Evolutionary conservation across 768 basidiomycete species (phyloP), one percentile per base, ranked within the genome.

Genomic region (Boletus sp.): DNA sequence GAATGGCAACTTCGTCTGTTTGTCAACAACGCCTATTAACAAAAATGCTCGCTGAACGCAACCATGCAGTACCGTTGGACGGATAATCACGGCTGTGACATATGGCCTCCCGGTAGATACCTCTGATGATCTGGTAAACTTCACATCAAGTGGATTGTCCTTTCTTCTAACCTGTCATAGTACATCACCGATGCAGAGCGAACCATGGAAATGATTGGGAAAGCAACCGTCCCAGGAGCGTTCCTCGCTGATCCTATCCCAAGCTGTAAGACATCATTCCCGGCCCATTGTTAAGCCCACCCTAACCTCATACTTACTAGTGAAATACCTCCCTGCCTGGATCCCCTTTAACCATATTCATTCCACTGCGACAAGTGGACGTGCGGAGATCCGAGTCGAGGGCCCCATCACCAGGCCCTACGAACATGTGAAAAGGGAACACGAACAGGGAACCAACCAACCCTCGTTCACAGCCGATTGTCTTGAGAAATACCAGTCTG

Each of bases 191-290:
- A 67, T 29, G 68, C 64, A 18, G 71, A 73, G 44, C 60, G 55
- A 28, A 63, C 65, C 0, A 65, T 73, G 67, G 47, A 58, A 7
- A 57, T 71, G 40, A 48, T 73, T 28, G 59, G 54, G n/a, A 55
- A 56, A 35, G 65, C 63, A 5, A 67, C 60, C 4, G 52, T 65
- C 3, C 72, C 71, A 2, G 73, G 73, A 30, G 65, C 72, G 8
- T 74, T 58, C 35, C 51, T 73, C 4, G 60, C 57, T 15, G 73
- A 74, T 52, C 36, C 72, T 18, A 30, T 73, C 18, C 72, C 73
- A 9, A 28, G 40, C 14, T 52, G 71, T 70, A 50, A 51, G 67
- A 49, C 15, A 46, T 39, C 35, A 9, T 56, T 30, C 18, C 45
- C 9, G 7, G 7, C 20, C 29, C 41, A 44, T 49, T 5, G 14